phyloP scores from a whole-genome alignment of 441 rosid genomes.

The Theobroma grandiflorum region DNA sequence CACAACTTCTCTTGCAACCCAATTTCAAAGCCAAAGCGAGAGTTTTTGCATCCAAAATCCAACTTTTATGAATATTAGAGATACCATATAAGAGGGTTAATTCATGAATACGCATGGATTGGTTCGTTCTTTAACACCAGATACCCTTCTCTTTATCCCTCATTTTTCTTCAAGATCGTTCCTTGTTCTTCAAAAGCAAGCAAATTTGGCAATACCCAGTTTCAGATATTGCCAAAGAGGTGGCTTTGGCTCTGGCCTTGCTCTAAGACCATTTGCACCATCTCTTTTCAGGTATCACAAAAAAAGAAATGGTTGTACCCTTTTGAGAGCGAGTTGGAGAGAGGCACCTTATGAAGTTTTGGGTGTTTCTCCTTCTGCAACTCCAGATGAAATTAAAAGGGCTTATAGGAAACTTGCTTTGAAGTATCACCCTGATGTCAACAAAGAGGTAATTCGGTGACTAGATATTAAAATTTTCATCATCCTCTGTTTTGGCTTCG shows the following conservation, averaged over 20 bases:
- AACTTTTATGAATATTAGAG: background rate
- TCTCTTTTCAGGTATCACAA: conserved; percentile 32
- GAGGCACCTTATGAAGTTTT: conserved; percentile 89
- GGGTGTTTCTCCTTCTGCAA: conserved; percentile 83
- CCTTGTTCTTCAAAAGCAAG: conserved; percentile 40
- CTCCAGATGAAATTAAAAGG: conserved; percentile 83
- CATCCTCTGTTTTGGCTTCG: background rate
- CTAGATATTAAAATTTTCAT: background rate
- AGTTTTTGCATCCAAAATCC: background rate
- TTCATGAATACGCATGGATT: conserved; percentile 54
- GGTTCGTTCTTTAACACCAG: conserved; percentile 34
- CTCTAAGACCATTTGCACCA: conserved; percentile 32
- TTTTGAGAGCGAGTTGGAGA: conserved; percentile 62
- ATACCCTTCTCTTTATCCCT: conserved; percentile 30
- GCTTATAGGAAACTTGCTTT: conserved; percentile 97
- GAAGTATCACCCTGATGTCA: conserved; percentile 95
- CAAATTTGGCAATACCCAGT: conserved; percentile 41
- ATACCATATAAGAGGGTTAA: conserved; percentile 17
- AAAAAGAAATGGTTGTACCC: conserved; percentile 37
- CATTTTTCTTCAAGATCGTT: conserved; percentile 47
- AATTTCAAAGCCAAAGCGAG: conserved; percentile 6
- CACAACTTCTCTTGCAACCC: background rate
- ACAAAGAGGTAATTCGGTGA: conserved; percentile 71
- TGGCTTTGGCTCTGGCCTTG: conserved; percentile 25
- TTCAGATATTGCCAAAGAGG: conserved; percentile 42